These are phyloP conservation scores for Takashimella koratensis DNA, from an alignment of 1,284 basidiomycete genomes.

Conservation along the genomic window DNA sequence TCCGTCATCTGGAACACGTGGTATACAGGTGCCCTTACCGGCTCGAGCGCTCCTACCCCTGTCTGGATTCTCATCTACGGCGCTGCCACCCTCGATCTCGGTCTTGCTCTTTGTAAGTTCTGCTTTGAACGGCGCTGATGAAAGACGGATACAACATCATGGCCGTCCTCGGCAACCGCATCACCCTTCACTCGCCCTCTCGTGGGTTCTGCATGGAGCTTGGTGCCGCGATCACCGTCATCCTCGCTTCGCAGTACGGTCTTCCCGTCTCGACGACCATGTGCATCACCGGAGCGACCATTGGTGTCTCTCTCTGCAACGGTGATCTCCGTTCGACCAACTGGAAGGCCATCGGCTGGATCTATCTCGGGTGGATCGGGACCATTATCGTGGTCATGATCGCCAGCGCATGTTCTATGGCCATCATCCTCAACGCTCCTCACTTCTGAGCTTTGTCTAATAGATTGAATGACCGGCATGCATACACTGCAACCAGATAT, in stretches of 20 bases:
- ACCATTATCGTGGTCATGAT: constrained; percentile 50
- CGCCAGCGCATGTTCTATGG: constrained; percentile 43
- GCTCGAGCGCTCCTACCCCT: constrained; percentile 44
- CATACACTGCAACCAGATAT: too few relatives aligned
- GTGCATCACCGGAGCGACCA: constrained; percentile 52
- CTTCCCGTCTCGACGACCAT: constrained; percentile 50
- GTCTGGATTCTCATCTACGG: constrained; percentile 52
- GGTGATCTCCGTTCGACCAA: constrained; percentile 48
- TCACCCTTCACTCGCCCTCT: constrained; percentile 52
- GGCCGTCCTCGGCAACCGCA: constrained; percentile 50
- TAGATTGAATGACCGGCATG: too few relatives aligned
- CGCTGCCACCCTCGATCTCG: constrained; percentile 49
- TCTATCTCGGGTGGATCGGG: constrained; percentile 39
- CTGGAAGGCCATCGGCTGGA: constrained; percentile 25
- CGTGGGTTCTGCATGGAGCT: constrained; percentile 55
- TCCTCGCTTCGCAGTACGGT: constrained; percentile 50
- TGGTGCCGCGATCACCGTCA: constrained; percentile 51
- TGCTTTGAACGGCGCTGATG: not conserved
- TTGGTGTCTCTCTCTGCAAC: constrained; percentile 51
- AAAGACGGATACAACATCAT: constrained; percentile 51
- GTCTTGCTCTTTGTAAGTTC: constrained; percentile 41
- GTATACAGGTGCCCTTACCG: constrained; percentile 36
- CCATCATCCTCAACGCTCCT: constrained; percentile 47
- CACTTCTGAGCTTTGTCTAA: too few relatives aligned
- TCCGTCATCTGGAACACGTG: constrained; percentile 50